These are phyloP conservation scores for Trametes cinnabarina DNA, from an alignment of 768 basidiomycete species.

Conservation along the genomic window DNA sequence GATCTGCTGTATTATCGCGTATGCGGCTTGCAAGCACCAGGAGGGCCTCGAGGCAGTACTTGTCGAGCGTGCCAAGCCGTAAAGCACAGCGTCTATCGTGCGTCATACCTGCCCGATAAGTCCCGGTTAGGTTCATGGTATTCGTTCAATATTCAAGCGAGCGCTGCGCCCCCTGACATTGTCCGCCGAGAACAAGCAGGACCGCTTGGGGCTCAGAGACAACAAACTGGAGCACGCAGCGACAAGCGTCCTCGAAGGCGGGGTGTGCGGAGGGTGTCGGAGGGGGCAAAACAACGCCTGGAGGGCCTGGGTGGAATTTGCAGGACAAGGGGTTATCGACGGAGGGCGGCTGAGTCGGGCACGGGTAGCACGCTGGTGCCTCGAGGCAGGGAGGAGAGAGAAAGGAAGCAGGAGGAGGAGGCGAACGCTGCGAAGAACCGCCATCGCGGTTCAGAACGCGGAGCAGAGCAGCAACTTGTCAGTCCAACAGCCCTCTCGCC, in stretches of 20 bases:
- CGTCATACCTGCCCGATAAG: conserved; percentile 18
- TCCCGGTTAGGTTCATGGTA: conserved; percentile 1
- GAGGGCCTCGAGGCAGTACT: conserved; percentile 5
- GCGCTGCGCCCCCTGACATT: conserved; percentile 1
- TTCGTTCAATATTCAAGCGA: conserved; percentile 1
- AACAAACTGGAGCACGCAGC: not conserved
- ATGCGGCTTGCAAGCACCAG: not conserved
- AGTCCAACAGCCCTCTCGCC: conserved; percentile 19
- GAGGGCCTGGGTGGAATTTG: not conserved
- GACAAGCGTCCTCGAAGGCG: not conserved
- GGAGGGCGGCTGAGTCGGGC: not conserved
- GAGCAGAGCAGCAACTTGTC: conserved; percentile 20
- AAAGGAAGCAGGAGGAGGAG: conserved; percentile 25
- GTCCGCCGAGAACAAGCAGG: conserved; percentile 4
- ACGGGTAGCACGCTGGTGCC: conserved; percentile 26
- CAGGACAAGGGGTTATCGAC: not conserved
- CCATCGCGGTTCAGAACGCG: conserved; percentile 14
- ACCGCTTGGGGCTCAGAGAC: not conserved
- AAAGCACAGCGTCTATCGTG: not conserved
- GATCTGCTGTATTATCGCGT: not conserved
- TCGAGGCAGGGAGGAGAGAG: conserved; percentile 31
- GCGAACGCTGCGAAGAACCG: conserved; percentile 21
- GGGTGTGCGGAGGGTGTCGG: not conserved
- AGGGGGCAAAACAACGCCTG: not conserved
- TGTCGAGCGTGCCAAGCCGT: not conserved